phyloP scores from a whole-genome alignment of 1,139 yeast species.

The Taiozyma sp. region DNA sequence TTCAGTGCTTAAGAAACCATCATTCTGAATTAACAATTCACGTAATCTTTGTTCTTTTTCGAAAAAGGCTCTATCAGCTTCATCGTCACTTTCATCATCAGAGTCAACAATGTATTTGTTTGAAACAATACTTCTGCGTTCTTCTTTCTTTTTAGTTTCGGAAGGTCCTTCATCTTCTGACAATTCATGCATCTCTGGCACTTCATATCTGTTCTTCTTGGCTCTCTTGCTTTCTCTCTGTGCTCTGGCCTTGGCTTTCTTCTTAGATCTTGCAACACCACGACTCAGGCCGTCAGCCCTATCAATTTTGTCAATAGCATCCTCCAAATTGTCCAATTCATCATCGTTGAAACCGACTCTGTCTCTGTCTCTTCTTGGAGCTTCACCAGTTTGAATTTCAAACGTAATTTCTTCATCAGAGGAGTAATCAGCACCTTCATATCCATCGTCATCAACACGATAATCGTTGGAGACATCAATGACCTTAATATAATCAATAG shows the following conservation, averaged over 20 bases:
- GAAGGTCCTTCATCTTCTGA: conserved; percentile 13
- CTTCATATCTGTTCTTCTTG: conserved; percentile 3
- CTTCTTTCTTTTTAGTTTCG: neutral
- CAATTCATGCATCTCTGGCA: conserved; percentile 11
- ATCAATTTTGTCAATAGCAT: conserved; percentile 12
- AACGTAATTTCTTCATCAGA: conserved; percentile 18
- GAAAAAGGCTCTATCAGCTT: conserved; percentile 47
- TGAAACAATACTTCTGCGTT: conserved; percentile 9
- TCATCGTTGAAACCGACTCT: conserved; percentile 23
- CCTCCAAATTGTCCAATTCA: conserved; percentile 16
- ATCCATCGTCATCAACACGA: conserved; percentile 6
- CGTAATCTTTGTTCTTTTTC: conserved; percentile 54
- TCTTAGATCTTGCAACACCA: conserved; percentile 14
- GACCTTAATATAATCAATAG: conserved; percentile 17
- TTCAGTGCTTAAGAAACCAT: conserved; percentile 27
- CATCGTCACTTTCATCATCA: conserved; percentile 65
- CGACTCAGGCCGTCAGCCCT: conserved; percentile 2
- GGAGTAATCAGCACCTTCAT: conserved; percentile 11
- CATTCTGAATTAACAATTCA: conserved; percentile 26
- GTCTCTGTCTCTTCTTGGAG: conserved; percentile 2
- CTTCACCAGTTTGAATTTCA: conserved; percentile 10
- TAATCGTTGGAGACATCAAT: conserved; percentile 5
- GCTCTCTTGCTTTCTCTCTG: conserved; percentile 3
- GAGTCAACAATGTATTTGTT: conserved; percentile 55
- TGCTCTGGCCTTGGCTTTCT: conserved; percentile 2